Evolutionary conservation across 495 filamentous ascomycete genomes (phyloP).

Genomic region (Trichoderma asperelloides): DNA sequence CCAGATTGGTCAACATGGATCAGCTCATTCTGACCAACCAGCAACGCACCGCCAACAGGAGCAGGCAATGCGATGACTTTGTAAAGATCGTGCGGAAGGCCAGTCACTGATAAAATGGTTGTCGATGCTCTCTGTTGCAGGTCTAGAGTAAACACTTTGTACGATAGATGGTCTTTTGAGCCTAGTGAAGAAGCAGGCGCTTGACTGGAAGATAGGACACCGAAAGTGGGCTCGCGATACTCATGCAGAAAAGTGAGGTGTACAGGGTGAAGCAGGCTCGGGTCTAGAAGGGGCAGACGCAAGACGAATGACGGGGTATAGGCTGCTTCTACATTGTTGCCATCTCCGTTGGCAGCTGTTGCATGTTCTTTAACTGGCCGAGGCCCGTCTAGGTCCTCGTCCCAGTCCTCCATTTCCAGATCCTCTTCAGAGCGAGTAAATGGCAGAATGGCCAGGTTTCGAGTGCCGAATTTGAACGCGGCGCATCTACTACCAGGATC

Average conservation of each 20-base stretch:
- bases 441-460: slow-evolving; percentile 86
- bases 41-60: slow-evolving; percentile 78
- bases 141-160: slow-evolving; percentile 91
- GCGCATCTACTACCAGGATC: slow-evolving; percentile 92
- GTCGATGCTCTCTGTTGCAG: slow-evolving; percentile 90
- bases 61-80: slow-evolving; percentile 74
- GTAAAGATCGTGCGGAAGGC: slow-evolving; percentile 83
- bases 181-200: slow-evolving; percentile 67
- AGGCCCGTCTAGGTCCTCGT: slow-evolving; percentile 62
- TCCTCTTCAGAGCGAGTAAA: slow-evolving; percentile 89
- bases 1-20: slow-evolving; percentile 95
- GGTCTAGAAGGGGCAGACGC: slow-evolving; percentile 76
- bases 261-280: slow-evolving; percentile 74
- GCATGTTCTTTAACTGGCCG: slow-evolving; percentile 36
- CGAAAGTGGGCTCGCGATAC: slow-evolving; percentile 95
- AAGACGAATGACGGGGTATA: slow-evolving; percentile 89
- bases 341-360: slow-evolving; percentile 45
- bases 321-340: slow-evolving; percentile 51
- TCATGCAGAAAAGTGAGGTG: slow-evolving; percentile 91
- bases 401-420: slow-evolving; percentile 78
- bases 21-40: slow-evolving; percentile 81
- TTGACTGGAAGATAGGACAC: slow-evolving; percentile 71
- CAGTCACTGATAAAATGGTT: slow-evolving; percentile 74
- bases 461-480: slow-evolving; percentile 78
- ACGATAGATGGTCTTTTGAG: slow-evolving; percentile 75